Conservation (phyloP, 108 stramenopile species). For the Tribonema minus region DNA sequence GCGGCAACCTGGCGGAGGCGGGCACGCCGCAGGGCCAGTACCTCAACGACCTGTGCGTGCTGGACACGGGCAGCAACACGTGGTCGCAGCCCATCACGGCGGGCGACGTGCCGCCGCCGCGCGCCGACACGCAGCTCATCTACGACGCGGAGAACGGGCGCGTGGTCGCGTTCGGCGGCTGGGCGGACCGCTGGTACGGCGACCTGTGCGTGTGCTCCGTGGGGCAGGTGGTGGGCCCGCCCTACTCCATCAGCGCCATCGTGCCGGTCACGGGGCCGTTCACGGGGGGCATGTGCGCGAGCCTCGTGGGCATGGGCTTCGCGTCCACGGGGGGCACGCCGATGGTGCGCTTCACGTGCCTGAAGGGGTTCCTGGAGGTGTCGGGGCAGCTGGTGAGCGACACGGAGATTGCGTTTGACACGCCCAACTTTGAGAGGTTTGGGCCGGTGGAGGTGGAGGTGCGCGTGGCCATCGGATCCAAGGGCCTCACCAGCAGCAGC, state of each 20-base stretch:
- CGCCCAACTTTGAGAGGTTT: constrained; percentile 65
- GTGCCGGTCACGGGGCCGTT: constrained; percentile 61
- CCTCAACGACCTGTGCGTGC: constrained; percentile 59
- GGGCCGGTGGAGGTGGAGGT: constrained; percentile 63
- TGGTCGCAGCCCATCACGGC: constrained; percentile 54
- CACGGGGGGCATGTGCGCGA: constrained; percentile 66
- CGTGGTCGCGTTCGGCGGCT: constrained; percentile 71
- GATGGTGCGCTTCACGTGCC: constrained; percentile 60
- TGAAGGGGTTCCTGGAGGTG: constrained; percentile 64
- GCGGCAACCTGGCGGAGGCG: constrained; percentile 58
- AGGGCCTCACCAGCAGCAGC: constrained; percentile 62
- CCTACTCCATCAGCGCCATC: constrained; percentile 62
- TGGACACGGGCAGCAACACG: constrained; percentile 59
- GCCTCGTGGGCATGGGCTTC: constrained; percentile 65
- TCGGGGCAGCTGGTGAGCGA: constrained; percentile 58
- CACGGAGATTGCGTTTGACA: constrained; percentile 49
- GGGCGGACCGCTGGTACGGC: constrained; percentile 69
- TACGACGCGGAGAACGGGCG: constrained; percentile 56
- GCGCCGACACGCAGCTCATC: constrained; percentile 60
- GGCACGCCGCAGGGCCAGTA: constrained; percentile 55
- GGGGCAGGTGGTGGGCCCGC: constrained; percentile 69
- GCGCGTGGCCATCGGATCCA: constrained; percentile 63
- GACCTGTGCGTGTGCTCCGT: constrained; percentile 64
- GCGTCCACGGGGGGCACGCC: constrained; percentile 33
- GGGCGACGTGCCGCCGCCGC: constrained; percentile 59